A percentile compares a stretch with the other conserved stretches of the same genome.
These are phyloP conservation scores for Kernera saxatilis DNA, from an alignment of 345 rosid genomes.

Conservation along the genomic window DNA sequence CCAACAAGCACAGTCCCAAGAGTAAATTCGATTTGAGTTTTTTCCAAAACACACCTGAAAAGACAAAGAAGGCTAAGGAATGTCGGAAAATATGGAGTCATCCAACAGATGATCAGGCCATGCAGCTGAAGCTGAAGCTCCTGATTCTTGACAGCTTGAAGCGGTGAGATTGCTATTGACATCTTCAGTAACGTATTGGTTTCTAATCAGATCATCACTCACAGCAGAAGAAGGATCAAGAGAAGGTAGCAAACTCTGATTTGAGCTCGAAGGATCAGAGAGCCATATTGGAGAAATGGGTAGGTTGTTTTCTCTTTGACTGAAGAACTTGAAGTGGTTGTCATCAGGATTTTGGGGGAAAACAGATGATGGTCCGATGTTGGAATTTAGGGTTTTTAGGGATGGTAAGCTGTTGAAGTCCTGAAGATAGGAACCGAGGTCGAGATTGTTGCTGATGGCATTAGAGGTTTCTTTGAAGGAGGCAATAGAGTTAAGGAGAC, in stretches of 20 bases:
- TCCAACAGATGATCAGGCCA: conserved; percentile 35
- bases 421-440: conserved; percentile 27
- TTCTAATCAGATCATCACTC: conserved; percentile 15
- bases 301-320: conserved; percentile 19
- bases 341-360: conserved; percentile 12
- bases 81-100: conserved; percentile 25
- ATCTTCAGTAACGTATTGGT: conserved; percentile 26
- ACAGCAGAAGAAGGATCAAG: conserved; percentile 13
- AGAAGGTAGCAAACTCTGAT: conserved; percentile 18
- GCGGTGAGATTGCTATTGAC: conserved; percentile 19
- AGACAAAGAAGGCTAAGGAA: conserved; percentile 17
- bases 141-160: conserved; percentile 30
- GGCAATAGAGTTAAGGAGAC: conserved; percentile 18
- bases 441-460: conserved; percentile 3
- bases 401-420: conserved; percentile 28
- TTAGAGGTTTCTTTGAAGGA: conserved; percentile 17
- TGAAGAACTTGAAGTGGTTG: conserved; percentile 11
- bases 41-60: conserved; percentile 20
- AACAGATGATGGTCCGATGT: conserved; percentile 22
- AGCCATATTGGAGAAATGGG: conserved; percentile 30
- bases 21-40: conserved; percentile 10
- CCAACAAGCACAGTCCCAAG: conserved; percentile 15
- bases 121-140: conserved; percentile 25
- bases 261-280: conserved; percentile 17
- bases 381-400: conserved; percentile 24